Percentiles rank a stretch among this genome's conserved stretches.
Conservation (phyloP, 768 basidiomycete genomes). For the Tylopilus intermedius region DNA sequence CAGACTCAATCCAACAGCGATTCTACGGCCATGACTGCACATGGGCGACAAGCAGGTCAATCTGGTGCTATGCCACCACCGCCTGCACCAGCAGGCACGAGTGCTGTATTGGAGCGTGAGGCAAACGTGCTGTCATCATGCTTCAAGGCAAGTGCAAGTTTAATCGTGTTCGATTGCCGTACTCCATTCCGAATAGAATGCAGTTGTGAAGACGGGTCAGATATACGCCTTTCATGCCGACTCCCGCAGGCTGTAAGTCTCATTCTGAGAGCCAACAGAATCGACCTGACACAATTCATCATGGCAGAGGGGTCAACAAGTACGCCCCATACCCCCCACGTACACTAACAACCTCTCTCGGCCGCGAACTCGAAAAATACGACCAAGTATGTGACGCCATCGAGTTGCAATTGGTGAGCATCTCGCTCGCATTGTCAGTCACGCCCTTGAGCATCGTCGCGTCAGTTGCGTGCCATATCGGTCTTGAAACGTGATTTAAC, state of each 20-base stretch:
- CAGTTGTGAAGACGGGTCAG: constrained; percentile 66
- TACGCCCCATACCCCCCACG: constrained; percentile 59
- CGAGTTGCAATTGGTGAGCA: constrained; percentile 63
- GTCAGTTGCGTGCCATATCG: constrained; percentile 64
- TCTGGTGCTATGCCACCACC: constrained; percentile 47
- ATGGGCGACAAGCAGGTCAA: constrained; percentile 27
- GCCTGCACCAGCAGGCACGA: constrained; percentile 38
- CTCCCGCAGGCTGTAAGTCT: constrained; percentile 54
- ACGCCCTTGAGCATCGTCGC: neutral
- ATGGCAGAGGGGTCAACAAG: constrained; percentile 49
- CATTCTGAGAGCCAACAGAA: neutral
- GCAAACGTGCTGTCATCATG: constrained; percentile 51
- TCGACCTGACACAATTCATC: neutral
- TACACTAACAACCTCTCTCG: constrained; percentile 59
- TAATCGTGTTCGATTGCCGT: neutral
- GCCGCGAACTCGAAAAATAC: constrained; percentile 72
- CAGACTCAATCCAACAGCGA: constrained; percentile 36
- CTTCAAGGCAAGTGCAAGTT: constrained; percentile 45
- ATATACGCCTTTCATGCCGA: constrained; percentile 68
- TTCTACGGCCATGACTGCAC: constrained; percentile 5
- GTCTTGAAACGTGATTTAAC: constrained; percentile 66
- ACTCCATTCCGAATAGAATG: constrained; percentile 37
- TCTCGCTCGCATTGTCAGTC: neutral
- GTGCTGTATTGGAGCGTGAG: constrained; percentile 58
- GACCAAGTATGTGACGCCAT: constrained; percentile 77